These are phyloP conservation scores for Butyriboletus loyo DNA, from an alignment of 768 basidiomycete genomes.

Conservation along the genomic window DNA sequence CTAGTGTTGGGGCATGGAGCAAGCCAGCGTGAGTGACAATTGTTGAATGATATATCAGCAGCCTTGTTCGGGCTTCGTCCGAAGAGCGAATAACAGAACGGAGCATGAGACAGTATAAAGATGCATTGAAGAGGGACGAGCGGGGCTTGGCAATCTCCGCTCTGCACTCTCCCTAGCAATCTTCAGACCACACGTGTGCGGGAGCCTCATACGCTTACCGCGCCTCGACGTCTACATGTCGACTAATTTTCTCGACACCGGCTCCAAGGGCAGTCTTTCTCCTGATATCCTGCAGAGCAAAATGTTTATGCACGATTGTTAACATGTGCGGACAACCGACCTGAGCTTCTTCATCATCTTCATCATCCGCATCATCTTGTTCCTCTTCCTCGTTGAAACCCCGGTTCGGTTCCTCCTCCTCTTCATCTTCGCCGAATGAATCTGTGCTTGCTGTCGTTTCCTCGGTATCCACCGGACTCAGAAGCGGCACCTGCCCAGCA, in stretches of 20 bases:
- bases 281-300: constrained; percentile 16
- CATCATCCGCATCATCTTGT: constrained; percentile 18
- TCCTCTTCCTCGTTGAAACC: constrained; percentile 13
- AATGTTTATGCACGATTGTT: constrained; percentile 1
- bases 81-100: not conserved
- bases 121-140: constrained; percentile 12
- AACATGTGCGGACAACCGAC: constrained; percentile 5
- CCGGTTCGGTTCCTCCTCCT: constrained; percentile 4
- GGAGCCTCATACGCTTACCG: constrained; percentile 8
- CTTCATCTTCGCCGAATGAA: constrained; percentile 14
- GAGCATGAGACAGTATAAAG: not conserved
- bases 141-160: constrained; percentile 2
- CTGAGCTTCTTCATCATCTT: constrained; percentile 18
- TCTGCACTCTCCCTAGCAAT: constrained; percentile 4
- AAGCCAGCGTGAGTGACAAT: not conserved
- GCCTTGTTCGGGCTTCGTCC: not conserved
- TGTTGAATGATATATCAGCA: not conserved
- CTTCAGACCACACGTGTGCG: not conserved
- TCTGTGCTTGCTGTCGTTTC: constrained; percentile 3
- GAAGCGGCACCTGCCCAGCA: not conserved
- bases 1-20: not conserved
- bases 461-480: constrained; percentile 11
- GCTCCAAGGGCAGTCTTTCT: constrained; percentile 35
- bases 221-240: constrained; percentile 26
- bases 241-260: constrained; percentile 36